Evolutionary conservation across 2,329 filamentous ascomycete species (phyloP), one percentile per base, ranked within the genome.

Genomic region (Xylariaceae sp.): DNA sequence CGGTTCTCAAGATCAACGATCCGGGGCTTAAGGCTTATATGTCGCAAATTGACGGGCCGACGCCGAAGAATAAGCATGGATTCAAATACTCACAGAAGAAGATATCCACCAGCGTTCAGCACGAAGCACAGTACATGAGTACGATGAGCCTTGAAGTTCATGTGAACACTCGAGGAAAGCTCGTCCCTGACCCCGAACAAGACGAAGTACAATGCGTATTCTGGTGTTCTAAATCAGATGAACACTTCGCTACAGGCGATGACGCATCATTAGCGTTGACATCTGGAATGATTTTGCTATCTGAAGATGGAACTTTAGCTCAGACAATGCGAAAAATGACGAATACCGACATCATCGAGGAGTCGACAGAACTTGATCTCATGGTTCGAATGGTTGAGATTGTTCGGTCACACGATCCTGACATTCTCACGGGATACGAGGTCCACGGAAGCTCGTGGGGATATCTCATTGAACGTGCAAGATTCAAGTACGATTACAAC

Each of bases 361-460:
- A 97, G 64, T 64, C 74, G 9, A 83, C 85, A 0, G 93, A 98
- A 62, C 73, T 95, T 3, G 89, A 95, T 49, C 64, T 96, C 22
- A 80, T 98, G 61, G 85, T 87, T 33, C 78, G 81, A n/a, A 78
- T 97, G 63, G 83, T 95, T 13, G 85, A 93, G 52, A 83, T 95
- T 54, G 91, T 98, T 16, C 81, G 89, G 29, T 71, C 72, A 3
- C 76, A 86, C 54, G 93, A 98, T 60, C 93, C 93, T 0, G 93
- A 98, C 56, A 87, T 98, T 19, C 71, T 98, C 32, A 93, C 90
- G 0, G 93, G 93, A 0, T 98, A 93, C 54, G 93, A 98, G 63
- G 89, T 97, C 0, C 89, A 96, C 57, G 88, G 89, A 39, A 78
- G 81, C 44, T 96, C 90, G 1, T 98, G 93, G 93, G 93, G 94